Percentiles rank a stretch among this genome's conserved stretches.
These are phyloP conservation scores for Nakazawaea sp. DNA, from an alignment of 805 yeast species.

Conservation along the genomic window DNA sequence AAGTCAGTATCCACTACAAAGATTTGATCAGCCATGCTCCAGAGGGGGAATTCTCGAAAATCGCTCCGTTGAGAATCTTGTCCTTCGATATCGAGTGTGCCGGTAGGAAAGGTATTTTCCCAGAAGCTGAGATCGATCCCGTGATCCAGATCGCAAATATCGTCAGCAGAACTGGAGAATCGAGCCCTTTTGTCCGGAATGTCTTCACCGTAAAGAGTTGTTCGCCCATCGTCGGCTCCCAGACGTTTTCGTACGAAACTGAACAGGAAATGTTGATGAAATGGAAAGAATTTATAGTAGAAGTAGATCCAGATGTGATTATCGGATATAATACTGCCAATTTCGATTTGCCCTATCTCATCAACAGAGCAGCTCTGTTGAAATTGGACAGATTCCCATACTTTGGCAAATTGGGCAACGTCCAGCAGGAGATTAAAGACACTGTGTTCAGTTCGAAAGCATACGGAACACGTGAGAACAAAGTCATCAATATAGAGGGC, in stretches of 20 bases:
- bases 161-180: constrained; percentile 74
- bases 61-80: constrained; percentile 88
- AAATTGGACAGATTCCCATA: constrained; percentile 65
- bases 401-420: constrained; percentile 68
- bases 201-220: constrained; percentile 93
- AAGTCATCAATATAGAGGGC: constrained; percentile 89
- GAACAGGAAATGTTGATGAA: constrained; percentile 78
- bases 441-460: constrained; percentile 89
- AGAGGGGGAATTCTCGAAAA: constrained; percentile 89
- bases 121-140: constrained; percentile 89
- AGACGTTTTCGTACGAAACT: constrained; percentile 64
- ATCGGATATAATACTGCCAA: constrained; percentile 95
- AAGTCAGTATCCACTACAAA: constrained; percentile 60
- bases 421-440: constrained; percentile 74
- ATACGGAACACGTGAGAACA: constrained; percentile 91
- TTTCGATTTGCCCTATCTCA: constrained; percentile 88
- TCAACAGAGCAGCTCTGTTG: constrained; percentile 80
- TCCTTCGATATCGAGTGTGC: constrained; percentile 99
- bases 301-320: constrained; percentile 90
- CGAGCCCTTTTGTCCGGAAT: constrained; percentile 86
- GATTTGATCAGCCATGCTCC: constrained; percentile 75
- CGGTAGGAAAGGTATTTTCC: constrained; percentile 94
- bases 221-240: constrained; percentile 89
- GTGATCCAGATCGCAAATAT: constrained; percentile 97
- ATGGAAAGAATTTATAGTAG: constrained; percentile 83